Evolutionary conservation across 1,284 basidiomycete species (phyloP).

Genomic region (Bondarzewia mesenterica): DNA sequence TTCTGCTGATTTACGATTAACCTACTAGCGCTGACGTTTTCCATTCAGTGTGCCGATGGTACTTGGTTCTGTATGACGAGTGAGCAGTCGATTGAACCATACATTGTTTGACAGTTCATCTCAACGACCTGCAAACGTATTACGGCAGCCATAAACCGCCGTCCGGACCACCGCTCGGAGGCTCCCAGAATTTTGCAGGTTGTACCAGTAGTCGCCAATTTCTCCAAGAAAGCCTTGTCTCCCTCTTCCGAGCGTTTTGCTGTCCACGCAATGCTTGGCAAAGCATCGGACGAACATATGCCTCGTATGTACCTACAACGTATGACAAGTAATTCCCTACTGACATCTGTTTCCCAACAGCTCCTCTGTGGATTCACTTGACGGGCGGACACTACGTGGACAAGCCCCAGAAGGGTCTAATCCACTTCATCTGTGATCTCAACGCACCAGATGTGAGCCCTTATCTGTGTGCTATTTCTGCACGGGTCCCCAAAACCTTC

Average conservation of each 20-base stretch:
- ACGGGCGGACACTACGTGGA: conserved; percentile 33
- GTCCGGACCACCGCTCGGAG: conserved; percentile 29
- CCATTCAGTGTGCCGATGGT: conserved; percentile 23
- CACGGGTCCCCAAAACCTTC: neutral
- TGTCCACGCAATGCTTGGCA: conserved; percentile 8
- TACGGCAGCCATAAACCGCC: conserved; percentile 25
- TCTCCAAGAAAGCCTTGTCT: neutral
- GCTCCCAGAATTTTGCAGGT: conserved; percentile 30
- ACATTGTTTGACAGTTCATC: neutral
- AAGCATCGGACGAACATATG: conserved; percentile 8
- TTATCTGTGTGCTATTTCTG: neutral
- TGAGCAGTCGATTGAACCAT: conserved; percentile 13
- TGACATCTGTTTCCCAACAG: conserved; percentile 12
- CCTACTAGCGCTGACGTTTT: conserved; percentile 1
- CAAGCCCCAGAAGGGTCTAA: conserved; percentile 28
- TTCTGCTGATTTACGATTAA: neutral
- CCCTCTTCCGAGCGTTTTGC: conserved; percentile 4
- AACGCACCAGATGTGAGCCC: conserved; percentile 22
- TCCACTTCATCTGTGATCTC: conserved; percentile 32
- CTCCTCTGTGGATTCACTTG: conserved; percentile 29
- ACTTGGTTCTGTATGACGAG: conserved; percentile 28
- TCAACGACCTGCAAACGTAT: neutral
- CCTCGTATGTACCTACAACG: conserved; percentile 2
- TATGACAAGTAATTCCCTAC: neutral
- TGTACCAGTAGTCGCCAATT: conserved; percentile 28